phyloP scores from a whole-genome alignment of 1,284 basidiomycete genomes.

The Kalmanozyma brasiliensis region DNA sequence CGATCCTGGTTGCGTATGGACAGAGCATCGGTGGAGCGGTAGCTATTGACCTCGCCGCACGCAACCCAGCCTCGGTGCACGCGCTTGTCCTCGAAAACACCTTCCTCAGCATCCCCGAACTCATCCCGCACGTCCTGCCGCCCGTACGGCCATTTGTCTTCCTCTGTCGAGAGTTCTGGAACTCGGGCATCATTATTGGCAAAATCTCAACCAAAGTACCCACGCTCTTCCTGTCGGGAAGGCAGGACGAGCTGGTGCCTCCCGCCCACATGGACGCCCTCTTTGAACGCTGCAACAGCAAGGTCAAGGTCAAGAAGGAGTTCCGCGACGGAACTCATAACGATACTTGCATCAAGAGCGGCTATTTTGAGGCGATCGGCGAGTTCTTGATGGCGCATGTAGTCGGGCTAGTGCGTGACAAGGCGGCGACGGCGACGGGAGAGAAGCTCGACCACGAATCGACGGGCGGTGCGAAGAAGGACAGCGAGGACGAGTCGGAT shows the following conservation, averaged over 20 bases:
- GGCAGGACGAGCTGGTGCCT: conserved; percentile 84
- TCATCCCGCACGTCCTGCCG: conserved; percentile 79
- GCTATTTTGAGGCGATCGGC: conserved; percentile 62
- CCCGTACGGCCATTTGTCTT: conserved; percentile 80
- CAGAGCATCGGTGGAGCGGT: conserved; percentile 98
- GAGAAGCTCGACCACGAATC: not conserved
- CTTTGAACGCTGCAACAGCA: conserved; percentile 72
- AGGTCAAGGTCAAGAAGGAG: conserved; percentile 70
- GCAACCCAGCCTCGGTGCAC: conserved; percentile 77
- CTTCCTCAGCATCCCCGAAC: conserved; percentile 62
- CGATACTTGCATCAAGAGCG: conserved; percentile 62
- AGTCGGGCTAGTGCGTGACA: conserved; percentile 16
- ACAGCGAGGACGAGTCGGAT: conserved; percentile 31
- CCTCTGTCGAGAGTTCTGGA: conserved; percentile 88
- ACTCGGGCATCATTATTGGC: conserved; percentile 78
- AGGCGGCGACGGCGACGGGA: not conserved
- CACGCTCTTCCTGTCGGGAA: conserved; percentile 85
- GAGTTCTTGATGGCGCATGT: conserved; percentile 55
- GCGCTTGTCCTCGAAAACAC: conserved; percentile 88
- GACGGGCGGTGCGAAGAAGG: too few relatives aligned
- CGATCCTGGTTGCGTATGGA: conserved; percentile 77
- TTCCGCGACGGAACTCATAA: conserved; percentile 78
- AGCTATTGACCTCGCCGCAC: conserved; percentile 83
- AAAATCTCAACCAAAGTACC: conserved; percentile 78
- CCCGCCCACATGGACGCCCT: conserved; percentile 83